Evolutionary conservation across 192 early-diverging fungal species (phyloP).

Genomic region (Coemansia guatemalensis): DNA sequence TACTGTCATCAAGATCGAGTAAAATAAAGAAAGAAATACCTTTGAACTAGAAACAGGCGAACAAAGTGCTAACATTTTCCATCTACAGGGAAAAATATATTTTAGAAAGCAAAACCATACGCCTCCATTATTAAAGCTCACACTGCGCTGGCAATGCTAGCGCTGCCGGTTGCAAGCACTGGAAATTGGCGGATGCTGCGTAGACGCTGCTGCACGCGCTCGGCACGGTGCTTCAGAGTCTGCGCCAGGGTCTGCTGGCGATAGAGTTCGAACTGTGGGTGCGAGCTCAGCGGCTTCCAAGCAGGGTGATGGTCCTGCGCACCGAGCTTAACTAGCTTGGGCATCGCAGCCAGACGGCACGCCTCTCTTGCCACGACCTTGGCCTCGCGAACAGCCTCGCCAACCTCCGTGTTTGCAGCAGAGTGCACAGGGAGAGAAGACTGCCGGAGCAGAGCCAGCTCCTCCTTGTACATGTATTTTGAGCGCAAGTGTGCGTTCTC

Average conservation of each 20-base stretch:
- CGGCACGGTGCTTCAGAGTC: constrained; percentile 40
- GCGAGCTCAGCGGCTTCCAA: constrained; percentile 37
- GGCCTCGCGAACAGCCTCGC: constrained; percentile 30
- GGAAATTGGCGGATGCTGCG: constrained; percentile 17
- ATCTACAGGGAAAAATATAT: no score
- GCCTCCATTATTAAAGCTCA: neutral
- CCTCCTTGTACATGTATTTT: constrained; percentile 27
- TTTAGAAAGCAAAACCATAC: neutral
- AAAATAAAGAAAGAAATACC: no score
- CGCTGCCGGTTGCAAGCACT: neutral
- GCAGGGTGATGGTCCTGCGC: constrained; percentile 1
- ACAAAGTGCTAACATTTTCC: no score
- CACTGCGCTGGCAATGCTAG: neutral
- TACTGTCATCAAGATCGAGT: no score
- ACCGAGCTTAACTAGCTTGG: constrained; percentile 31
- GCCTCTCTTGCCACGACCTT: constrained; percentile 32
- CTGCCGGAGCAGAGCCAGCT: constrained; percentile 2
- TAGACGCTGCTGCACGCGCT: constrained; percentile 38
- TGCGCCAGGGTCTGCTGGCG: constrained; percentile 49
- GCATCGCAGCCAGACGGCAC: constrained; percentile 35
- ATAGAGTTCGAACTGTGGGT: constrained; percentile 48
- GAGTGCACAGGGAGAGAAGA: constrained; percentile 7
- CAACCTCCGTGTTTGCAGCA: neutral
- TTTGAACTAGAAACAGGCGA: no score
- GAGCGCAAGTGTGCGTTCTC: constrained; percentile 84